These are phyloP conservation scores for Agrocybe pediades DNA, from an alignment of 768 basidiomycete genomes.

Conservation along the genomic window DNA sequence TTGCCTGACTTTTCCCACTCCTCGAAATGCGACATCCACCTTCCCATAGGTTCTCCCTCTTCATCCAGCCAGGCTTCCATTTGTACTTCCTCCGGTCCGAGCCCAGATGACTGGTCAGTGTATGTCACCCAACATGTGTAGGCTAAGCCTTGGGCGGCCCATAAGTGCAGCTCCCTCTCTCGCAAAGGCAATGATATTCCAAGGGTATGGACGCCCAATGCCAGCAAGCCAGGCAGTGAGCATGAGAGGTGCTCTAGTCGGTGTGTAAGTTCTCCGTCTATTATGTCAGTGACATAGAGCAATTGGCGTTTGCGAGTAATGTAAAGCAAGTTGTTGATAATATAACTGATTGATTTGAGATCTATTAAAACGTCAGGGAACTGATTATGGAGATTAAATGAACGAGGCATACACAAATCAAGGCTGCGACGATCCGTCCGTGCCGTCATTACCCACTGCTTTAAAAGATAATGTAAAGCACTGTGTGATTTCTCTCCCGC, in stretches of 20 bases:
- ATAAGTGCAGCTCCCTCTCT: conserved; percentile 48
- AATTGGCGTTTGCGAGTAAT: conserved; percentile 53
- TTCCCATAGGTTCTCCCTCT: conserved; percentile 27
- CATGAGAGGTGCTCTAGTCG: conserved; percentile 65
- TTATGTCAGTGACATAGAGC: conserved; percentile 57
- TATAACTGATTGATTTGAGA: conserved; percentile 50
- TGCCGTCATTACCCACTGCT: conserved; percentile 64
- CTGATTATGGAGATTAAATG: conserved; percentile 22
- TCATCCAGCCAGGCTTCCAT: conserved; percentile 29
- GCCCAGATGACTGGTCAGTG: conserved; percentile 61
- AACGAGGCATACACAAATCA: conserved; percentile 56
- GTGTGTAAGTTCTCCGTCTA: conserved; percentile 35
- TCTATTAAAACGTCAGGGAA: conserved; percentile 35
- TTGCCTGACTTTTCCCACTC: conserved; percentile 44
- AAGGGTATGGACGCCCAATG: conserved; percentile 52
- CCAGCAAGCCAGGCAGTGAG: conserved; percentile 64
- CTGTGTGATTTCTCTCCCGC: conserved; percentile 19
- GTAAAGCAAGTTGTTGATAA: conserved; percentile 56
- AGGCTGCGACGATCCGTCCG: conserved; percentile 20
- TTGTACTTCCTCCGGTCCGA: conserved; percentile 58
- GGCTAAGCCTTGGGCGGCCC: conserved; percentile 65
- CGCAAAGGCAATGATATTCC: conserved; percentile 27
- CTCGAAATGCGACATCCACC: conserved; percentile 41
- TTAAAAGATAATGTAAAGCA: conserved; percentile 60
- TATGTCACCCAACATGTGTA: conserved; percentile 66